Evolutionary conservation across 2,329 filamentous ascomycete species (phyloP).

Genomic region (Coccinonectria pachysandricola): DNA sequence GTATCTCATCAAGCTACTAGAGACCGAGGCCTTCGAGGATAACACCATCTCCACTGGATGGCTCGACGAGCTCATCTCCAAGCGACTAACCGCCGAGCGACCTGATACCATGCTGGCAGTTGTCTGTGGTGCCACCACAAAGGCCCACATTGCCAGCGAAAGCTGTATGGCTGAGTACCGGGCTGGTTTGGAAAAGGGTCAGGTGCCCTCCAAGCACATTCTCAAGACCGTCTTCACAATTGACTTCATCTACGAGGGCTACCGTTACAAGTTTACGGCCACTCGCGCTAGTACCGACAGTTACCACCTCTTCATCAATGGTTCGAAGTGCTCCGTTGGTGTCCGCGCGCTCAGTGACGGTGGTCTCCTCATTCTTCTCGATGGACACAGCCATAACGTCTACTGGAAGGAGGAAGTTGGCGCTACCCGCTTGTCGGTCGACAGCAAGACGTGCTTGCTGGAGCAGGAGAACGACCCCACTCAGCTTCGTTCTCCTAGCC

Average conservation of each 20-base stretch:
- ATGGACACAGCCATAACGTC: slow-evolving; percentile 90
- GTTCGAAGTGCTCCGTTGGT: slow-evolving; percentile 89
- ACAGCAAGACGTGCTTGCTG: slow-evolving; percentile 94
- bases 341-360: slow-evolving; percentile 89
- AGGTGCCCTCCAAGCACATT: slow-evolving; percentile 92
- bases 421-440: slow-evolving; percentile 88
- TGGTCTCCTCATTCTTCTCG: slow-evolving; percentile 80
- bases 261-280: slow-evolving; percentile 95
- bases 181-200: slow-evolving; percentile 85
- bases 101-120: slow-evolving; percentile 92
- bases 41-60: slow-evolving; percentile 99
- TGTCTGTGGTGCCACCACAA: slow-evolving; percentile 87
- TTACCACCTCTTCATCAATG: slow-evolving; percentile 98
- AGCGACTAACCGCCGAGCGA: slow-evolving; percentile 91
- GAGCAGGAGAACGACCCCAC: slow-evolving; percentile 99
- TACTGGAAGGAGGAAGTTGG: slow-evolving; percentile 99
- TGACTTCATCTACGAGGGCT: slow-evolving; percentile 97
- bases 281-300: slow-evolving; percentile 86
- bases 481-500: slow-evolving; percentile 86
- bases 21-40: slow-evolving; percentile 95
- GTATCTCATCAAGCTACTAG: slow-evolving; percentile 96
- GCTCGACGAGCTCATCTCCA: slow-evolving; percentile 97
- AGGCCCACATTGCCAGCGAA: slow-evolving; percentile 92
- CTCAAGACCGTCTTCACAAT: slow-evolving; percentile 96
- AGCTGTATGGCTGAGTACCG: slow-evolving; percentile 79